Percentiles rank a stretch among this genome's conserved stretches.
phyloP scores from a whole-genome alignment of 108 stramenopile genomes.

The Fragilaria radians region DNA sequence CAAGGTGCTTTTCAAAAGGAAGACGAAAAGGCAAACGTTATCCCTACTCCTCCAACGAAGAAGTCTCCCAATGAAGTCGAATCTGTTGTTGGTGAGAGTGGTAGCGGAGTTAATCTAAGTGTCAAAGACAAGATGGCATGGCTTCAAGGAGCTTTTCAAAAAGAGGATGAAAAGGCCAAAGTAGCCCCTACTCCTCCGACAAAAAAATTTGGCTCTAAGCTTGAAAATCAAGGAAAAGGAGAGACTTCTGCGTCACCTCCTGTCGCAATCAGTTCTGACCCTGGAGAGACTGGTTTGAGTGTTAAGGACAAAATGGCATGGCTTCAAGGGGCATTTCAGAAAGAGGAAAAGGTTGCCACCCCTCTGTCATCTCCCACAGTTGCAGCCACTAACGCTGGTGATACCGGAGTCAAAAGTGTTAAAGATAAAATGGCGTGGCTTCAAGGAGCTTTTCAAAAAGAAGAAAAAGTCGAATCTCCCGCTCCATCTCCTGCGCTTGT shows the following conservation, averaged over 20 bases:
- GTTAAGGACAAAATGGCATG: conserved; percentile 11
- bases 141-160: too few relatives aligned
- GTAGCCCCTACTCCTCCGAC: too few relatives aligned
- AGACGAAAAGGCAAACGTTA: too few relatives aligned
- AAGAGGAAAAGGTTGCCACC: background rate
- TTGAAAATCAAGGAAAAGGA: background rate
- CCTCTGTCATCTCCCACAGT: background rate
- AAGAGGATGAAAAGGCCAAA: too few relatives aligned
- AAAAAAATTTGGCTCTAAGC: too few relatives aligned
- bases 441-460: conserved; percentile 3
- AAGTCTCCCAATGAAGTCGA: too few relatives aligned
- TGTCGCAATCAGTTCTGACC: too few relatives aligned
- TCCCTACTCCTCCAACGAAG: too few relatives aligned
- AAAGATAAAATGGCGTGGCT: conserved; percentile 10
- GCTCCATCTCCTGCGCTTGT: background rate
- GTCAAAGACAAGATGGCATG: conserved; percentile 12
- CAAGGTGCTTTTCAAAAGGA: too few relatives aligned
- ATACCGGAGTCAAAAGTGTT: background rate
- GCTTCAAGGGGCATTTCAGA: conserved; percentile 6
- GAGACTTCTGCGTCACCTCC: background rate
- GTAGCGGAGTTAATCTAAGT: conserved; percentile 1
- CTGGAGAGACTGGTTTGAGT: too few relatives aligned
- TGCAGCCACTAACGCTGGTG: background rate
- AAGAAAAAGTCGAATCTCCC: background rate
- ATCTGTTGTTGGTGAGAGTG: too few relatives aligned